Percentiles rank a stretch among this genome's conserved stretches.
phyloP scores from a whole-genome alignment of 2,329 filamentous ascomycete species.

The Alternaria panax region DNA sequence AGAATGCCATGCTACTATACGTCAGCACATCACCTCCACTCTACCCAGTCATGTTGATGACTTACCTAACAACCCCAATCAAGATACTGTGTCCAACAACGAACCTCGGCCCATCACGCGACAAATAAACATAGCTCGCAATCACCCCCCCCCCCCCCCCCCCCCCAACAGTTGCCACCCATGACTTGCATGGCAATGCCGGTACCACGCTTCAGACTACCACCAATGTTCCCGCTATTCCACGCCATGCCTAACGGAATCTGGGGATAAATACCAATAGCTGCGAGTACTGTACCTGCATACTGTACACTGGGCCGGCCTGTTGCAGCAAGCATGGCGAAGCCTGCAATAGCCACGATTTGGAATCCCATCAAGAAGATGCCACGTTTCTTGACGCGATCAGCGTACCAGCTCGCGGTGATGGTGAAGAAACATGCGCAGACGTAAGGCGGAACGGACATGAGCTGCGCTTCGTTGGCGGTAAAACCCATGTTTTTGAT shows the following conservation, averaged over 20 bases:
- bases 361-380: constrained; percentile 45
- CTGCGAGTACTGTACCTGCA: constrained; percentile 45
- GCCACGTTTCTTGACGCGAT: constrained; percentile 37
- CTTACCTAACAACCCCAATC: constrained; percentile 53
- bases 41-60: background rate
- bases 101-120: constrained; percentile 55
- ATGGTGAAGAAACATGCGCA: constrained; percentile 49
- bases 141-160: constrained; percentile 89
- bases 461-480: constrained; percentile 48
- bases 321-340: constrained; percentile 42
- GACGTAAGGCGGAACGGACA: constrained; percentile 67
- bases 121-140: constrained; percentile 59
- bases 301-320: constrained; percentile 41
- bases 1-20: constrained; percentile 54
- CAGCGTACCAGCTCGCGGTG: constrained; percentile 39
- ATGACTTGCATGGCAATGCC: constrained; percentile 66
- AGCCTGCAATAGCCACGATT: constrained; percentile 63
- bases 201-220: constrained; percentile 62
- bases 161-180: constrained; percentile 72
- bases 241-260: constrained; percentile 65
- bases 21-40: constrained; percentile 4
- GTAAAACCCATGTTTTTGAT: constrained; percentile 70
- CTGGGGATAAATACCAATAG: constrained; percentile 61
- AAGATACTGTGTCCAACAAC: constrained; percentile 57
- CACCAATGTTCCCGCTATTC: constrained; percentile 66